Base-by-base conservation (phyloP, 495 filamentous ascomycete genomes). In the Schizothecium vesticola region DNA sequence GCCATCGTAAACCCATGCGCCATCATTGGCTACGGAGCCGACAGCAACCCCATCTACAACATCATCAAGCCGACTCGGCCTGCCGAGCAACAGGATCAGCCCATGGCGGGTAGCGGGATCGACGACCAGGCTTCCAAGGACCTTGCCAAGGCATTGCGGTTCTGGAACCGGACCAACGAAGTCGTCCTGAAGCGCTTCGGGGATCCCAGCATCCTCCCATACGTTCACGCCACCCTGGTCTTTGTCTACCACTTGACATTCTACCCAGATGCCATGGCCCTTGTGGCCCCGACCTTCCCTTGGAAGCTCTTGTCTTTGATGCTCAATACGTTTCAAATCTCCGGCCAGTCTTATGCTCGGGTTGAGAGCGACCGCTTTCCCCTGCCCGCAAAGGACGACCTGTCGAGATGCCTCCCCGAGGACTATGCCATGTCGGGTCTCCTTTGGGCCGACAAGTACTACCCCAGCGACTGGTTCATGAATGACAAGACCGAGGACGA, bases 391-490 rank as follows among this genome's bases (percentile, higher is more conserved):
- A 84, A 87, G 56, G 84, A 80, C 24, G 74, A 73, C 16, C 59
- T 65, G 64, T 9, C 80, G 73, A 9, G 85, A n/a, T 92, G 92
- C 5, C 75, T 97, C 0, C 89, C 92, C 0, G 95, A 97, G 69
- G 95, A 99, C 70, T 97, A 88, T 68, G 81, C 88, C 0, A 87
- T 96, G 65, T 86, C 90, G 6, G 95, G 94, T 0, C 85, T 94
- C 22, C 73, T 89, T 3, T 97, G 90, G 87, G 86, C 85, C 4
- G 83, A 87, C 56, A 74, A 78, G 11, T 91, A 93, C 66, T 95
- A 88, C 65, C 91, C 92, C 0, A 69, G 80, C 0, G 75, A 80
- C 2, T 97, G 89, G 83, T 97, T 97, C 72, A 75, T 82, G 3
- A 84, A 86, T 63, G 85, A 88, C 16, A 85, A 85, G 69, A 84